A percentile compares a stretch with the other conserved stretches of the same genome.
These are phyloP conservation scores for Picochlorum sp. DNA, from an alignment of 139 green algal species.

Conservation along the genomic window DNA sequence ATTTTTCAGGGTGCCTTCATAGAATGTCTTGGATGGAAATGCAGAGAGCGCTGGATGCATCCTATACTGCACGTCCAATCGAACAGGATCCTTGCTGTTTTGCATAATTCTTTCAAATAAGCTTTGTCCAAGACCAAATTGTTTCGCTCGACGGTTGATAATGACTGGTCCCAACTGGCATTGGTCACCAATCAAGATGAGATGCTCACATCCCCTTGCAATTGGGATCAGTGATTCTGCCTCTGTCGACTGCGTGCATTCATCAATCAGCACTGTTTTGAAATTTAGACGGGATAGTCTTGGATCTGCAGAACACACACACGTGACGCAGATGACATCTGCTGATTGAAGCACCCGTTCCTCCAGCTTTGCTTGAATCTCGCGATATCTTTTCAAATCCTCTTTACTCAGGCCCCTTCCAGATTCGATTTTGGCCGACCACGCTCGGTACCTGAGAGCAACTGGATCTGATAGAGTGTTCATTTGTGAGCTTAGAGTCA, in stretches of 20 bases:
- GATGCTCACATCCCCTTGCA: slow-evolving; percentile 59
- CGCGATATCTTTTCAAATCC: too few relatives aligned
- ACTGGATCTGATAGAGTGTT: too few relatives aligned
- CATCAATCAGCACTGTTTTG: slow-evolving; percentile 81
- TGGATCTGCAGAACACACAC: slow-evolving; percentile 45
- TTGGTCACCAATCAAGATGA: slow-evolving; percentile 85
- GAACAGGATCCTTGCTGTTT: slow-evolving; percentile 29
- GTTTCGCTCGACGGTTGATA: slow-evolving; percentile 41
- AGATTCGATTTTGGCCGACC: too few relatives aligned
- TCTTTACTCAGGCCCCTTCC: too few relatives aligned
- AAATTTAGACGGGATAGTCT: slow-evolving; percentile 36
- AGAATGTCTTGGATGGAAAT: slow-evolving; percentile 52
- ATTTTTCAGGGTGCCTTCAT: slow-evolving; percentile 35
- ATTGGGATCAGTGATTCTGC: slow-evolving; percentile 75
- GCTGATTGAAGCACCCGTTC: too few relatives aligned
- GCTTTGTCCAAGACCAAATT: slow-evolving; percentile 51
- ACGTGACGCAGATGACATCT: slow-evolving; percentile 62
- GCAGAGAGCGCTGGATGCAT: slow-evolving; percentile 73
- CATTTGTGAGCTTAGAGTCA: too few relatives aligned
- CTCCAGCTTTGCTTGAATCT: too few relatives aligned
- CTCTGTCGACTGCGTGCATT: slow-evolving; percentile 88
- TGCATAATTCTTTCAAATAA: slow-evolving; percentile 70
- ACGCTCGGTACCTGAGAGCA: too few relatives aligned
- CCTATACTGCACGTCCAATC: slow-evolving; percentile 91
- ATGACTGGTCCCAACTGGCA: slow-evolving; percentile 78